Percentiles rank a stretch among this genome's conserved stretches.
Evolutionary conservation across 306 rosid species (phyloP).

Genomic region (Rosa rugosa): DNA sequence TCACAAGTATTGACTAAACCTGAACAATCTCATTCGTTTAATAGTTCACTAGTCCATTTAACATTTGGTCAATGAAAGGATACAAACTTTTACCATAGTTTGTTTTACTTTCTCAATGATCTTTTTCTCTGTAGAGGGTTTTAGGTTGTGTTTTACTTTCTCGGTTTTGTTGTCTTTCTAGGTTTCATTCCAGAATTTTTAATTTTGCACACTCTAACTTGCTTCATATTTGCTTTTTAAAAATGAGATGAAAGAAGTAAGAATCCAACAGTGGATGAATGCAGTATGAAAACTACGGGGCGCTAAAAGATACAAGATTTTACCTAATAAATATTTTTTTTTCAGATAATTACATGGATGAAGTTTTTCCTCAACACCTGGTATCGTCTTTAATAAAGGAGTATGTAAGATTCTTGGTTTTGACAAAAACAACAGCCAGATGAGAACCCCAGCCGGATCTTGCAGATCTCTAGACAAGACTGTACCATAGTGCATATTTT

Average conservation of each 20-base stretch:
- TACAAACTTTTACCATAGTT: no score
- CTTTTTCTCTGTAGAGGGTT: not conserved
- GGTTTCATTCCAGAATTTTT: not conserved
- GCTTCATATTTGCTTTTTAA: no score
- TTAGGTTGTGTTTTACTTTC: not conserved
- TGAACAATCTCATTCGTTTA: no score
- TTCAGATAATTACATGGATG: not conserved
- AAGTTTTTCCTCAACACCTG: not conserved
- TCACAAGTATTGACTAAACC: no score
- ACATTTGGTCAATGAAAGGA: no score
- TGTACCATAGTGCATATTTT: constrained; percentile 7
- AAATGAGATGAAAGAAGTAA: not conserved
- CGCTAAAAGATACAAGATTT: not conserved
- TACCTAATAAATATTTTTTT: not conserved
- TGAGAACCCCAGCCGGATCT: constrained; percentile 20
- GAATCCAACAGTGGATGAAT: not conserved
- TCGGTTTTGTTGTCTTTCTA: not conserved
- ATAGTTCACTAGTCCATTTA: no score
- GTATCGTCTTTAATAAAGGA: not conserved
- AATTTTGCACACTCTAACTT: no score
- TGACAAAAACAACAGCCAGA: constrained; percentile 5
- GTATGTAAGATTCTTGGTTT: not conserved
- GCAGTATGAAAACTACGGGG: not conserved
- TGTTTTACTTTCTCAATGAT: no score
- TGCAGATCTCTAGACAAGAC: constrained; percentile 7